Base-by-base conservation (phyloP, 805 yeast species). In the Millerago galiae region DNA sequence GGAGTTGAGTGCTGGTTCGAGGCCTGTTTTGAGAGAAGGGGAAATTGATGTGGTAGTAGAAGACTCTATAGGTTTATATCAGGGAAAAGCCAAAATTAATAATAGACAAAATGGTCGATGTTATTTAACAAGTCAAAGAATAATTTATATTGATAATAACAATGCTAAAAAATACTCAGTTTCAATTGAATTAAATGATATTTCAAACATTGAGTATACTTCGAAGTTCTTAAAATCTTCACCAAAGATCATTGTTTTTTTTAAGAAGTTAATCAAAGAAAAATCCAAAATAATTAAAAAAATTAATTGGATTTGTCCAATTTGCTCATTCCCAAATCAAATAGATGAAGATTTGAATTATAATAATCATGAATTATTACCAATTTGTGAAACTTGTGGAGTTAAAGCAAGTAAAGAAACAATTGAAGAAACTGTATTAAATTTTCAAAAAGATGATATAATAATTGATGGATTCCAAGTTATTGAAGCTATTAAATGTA, bases 291-390 rank as follows among this genome's bases (percentile, higher is more conserved):
- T 8, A 31, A 17, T 8, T 21, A 34, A 11, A 36, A 38, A 15
- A 8, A 35, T 26, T 12, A 35, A 25, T 17, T 91, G 99, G 99
- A 72, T 74, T 1, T 91, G 99, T 59, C 82, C 83, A n/a, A 90
- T 93, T 3, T 91, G 99, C 61, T 77, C 78, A n/a, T 84, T 70
- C 56, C 68, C 80, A 21, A 87, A 88, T 54, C 61, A 58, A 10
- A 50, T 74, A 3, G 56, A 60, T 8, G 50, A 58, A 8, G 59
- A 59, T 12, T 56, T 61, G 16, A 58, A 59, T 33, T 58, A 47
- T 35, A 37, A 38, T 21, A 59, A 53, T 12, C 38, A 48, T 1
- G 50, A 56, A 9, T 57, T 54, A 8, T 47, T 67, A 2, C 81
- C 82, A 0, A 51, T 56, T 1, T 83, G 91, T 58, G 55, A 56